Evolutionary conservation across 352 stramenopile genomes (phyloP), one percentile per base, ranked within the genome.

Genomic region (Thalassiosira sp.): DNA sequence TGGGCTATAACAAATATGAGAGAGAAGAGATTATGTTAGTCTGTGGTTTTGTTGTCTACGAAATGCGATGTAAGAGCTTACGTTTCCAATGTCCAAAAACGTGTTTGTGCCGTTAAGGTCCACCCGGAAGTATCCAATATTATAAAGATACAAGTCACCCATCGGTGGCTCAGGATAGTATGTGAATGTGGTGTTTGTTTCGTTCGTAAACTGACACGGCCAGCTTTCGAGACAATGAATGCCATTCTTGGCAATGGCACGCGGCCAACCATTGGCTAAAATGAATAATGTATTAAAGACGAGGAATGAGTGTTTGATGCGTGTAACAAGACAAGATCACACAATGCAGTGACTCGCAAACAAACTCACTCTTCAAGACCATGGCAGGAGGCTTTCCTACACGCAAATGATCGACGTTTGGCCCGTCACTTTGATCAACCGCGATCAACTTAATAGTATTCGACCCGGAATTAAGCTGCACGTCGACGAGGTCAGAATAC

Each of bases 371-470:
- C 16, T 71, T 73, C 28, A 82, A 58, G 7, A 82, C 51, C 3
- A 79, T 40, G n/a, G 64, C 63, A 24, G 69, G 64, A 40, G 68
- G 69, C 25, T 81, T 81, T 0, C 79, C 79, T n/a, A 87, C 22
- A 3, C 74, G 46, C 25, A 87, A 56, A 62, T 84, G 76, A 72
- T 87, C 79, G 58, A 87, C 82, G 22, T 84, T 75, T 3, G 74
- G 73, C 10, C 73, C 72, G 20, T 40, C 67, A 52, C 72, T 53
- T 54, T 79, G 61, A 48, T 79, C 64, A 6, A 49, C 40, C 31
- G 81, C 25, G 2, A 70, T 1, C 24, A 85, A 37, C 58, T 70
- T 82, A 54, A 86, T 75, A 0, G 49, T 81, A 52, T 86, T 86
- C 7, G 18, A 20, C 1, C 78, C 78, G 20, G 35, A 35, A 66